Evolutionary conservation across 2,329 filamentous ascomycete species (phyloP), one percentile per base, ranked within the genome.

Genomic region (Colletotrichum navitas): DNA sequence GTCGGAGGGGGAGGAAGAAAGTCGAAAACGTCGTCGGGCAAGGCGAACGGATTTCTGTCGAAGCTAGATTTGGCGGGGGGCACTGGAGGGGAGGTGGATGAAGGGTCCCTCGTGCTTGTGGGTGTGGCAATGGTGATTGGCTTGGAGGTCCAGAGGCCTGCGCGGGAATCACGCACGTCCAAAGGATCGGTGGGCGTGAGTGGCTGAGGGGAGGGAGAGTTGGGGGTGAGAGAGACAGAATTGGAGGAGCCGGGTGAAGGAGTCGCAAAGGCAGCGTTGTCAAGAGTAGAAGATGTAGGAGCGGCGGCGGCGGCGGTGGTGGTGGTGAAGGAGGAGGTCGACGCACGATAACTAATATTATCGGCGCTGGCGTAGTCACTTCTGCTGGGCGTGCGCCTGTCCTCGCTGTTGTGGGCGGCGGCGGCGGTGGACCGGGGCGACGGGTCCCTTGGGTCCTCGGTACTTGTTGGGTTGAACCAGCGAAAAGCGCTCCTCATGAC

Each of bases 161-260:
- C 73, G 73, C 66, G 61, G 52, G 72, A 68, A 71, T 73, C 74
- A 70, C 63, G 65, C 47, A 76, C 73, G 73, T 74, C 74, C 64
- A 78, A 76, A 72, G 77, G 75, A 66, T 77, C 74, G 76, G 78
- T 79, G 74, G 84, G 84, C 47, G 84, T 86, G 68, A 80, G 79
- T 67, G 84, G 84, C 75, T 85, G 83, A 70, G 84, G 83, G 73
- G 83, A 81, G 51, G 84, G 83, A 72, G 83, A 81, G 63, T 68
- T 73, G 26, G 78, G 78, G 65, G 81, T 82, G 63, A 76, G 77
- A 52, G 80, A 80, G 60, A 78, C 76, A 70, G 78, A 75, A 71
- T 77, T 75, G 65, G 76, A 74, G 43, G 79, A 79, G n/a, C 76
- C 77, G 56, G 79, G 79, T 71, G 80, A 67, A 56, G 71, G 75